Percentiles rank a stretch among this genome's conserved stretches.
Conservation (phyloP, 2,329 filamentous ascomycete species). For the Hypoxylon sp. region DNA sequence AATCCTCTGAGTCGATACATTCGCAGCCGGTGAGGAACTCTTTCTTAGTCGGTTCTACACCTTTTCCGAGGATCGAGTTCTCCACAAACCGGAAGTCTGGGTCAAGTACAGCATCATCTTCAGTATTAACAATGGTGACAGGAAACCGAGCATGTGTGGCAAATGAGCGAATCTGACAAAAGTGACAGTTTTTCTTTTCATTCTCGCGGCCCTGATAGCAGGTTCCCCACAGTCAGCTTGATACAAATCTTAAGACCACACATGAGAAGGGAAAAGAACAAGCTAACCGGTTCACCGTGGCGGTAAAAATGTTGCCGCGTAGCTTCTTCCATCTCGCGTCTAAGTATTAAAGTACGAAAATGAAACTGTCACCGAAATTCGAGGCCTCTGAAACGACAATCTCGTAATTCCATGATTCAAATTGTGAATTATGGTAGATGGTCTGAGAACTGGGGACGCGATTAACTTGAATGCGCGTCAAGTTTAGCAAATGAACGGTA, state of each 20-base stretch:
- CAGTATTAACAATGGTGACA: conserved; percentile 75
- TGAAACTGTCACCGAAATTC: conserved; percentile 22
- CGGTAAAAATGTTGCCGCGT: conserved; percentile 66
- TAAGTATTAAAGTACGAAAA: background rate
- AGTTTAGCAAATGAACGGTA: too few species aligned
- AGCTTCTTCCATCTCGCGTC: conserved; percentile 61
- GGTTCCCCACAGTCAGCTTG: conserved; percentile 12
- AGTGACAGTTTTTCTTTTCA: conserved; percentile 68
- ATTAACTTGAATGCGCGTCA: conserved; percentile 8
- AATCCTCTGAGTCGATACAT: conserved; percentile 73
- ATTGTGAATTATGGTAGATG: conserved; percentile 1
- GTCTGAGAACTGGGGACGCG: conserved; percentile 3
- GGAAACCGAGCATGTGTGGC: conserved; percentile 64
- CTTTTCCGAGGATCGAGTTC: conserved; percentile 70
- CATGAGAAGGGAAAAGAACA: conserved; percentile 5
- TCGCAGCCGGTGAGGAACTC: conserved; percentile 79
- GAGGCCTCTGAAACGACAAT: conserved; percentile 6
- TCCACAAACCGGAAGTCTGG: conserved; percentile 79
- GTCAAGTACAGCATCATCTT: conserved; percentile 71
- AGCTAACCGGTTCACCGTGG: conserved; percentile 60
- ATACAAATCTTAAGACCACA: background rate
- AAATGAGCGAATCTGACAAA: conserved; percentile 73
- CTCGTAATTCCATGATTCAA: conserved; percentile 31
- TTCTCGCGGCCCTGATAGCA: conserved; percentile 46
- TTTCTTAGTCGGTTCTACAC: conserved; percentile 71